Evolutionary conservation across 306 rosid species (phyloP).

Genomic region (Trifolium fragiferum): DNA sequence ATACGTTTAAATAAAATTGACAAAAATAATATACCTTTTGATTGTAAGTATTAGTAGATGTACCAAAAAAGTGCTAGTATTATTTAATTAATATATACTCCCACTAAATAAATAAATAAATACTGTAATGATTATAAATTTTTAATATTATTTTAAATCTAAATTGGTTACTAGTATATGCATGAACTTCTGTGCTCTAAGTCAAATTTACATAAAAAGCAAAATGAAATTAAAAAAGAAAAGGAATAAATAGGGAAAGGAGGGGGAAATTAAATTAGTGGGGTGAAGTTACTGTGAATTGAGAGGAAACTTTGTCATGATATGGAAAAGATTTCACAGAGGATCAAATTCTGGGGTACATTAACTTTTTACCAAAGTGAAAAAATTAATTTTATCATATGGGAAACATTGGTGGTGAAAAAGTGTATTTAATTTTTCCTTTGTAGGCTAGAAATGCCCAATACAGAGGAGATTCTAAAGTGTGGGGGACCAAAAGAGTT

Average conservation of each 20-base stretch:
- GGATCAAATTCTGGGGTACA: slow-evolving; percentile 38
- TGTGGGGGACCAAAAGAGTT: slow-evolving; percentile 47
- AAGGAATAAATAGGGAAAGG: neutral
- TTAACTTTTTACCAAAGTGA: slow-evolving; percentile 33
- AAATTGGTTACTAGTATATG: neutral
- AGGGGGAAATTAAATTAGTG: neutral
- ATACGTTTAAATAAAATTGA: too few species aligned
- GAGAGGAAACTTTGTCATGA: slow-evolving; percentile 45
- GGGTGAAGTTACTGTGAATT: slow-evolving; percentile 30
- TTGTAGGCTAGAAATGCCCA: slow-evolving; percentile 45
- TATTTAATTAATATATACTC: too few species aligned
- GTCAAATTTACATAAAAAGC: slow-evolving; percentile 4
- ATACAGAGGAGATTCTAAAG: slow-evolving; percentile 46
- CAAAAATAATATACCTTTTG: too few species aligned
- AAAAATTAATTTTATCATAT: neutral
- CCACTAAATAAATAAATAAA: too few species aligned
- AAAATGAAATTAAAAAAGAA: neutral
- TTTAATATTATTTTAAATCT: neutral
- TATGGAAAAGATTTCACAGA: slow-evolving; percentile 37
- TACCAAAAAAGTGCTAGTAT: too few species aligned
- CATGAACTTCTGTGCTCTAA: slow-evolving; percentile 4
- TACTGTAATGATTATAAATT: neutral
- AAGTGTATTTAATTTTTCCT: slow-evolving; percentile 34
- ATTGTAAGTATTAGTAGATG: too few species aligned
- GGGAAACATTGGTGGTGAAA: slow-evolving; percentile 42